These are phyloP conservation scores for Coemansia sp. DNA, from an alignment of 192 early-diverging fungal genomes.

Conservation along the genomic window DNA sequence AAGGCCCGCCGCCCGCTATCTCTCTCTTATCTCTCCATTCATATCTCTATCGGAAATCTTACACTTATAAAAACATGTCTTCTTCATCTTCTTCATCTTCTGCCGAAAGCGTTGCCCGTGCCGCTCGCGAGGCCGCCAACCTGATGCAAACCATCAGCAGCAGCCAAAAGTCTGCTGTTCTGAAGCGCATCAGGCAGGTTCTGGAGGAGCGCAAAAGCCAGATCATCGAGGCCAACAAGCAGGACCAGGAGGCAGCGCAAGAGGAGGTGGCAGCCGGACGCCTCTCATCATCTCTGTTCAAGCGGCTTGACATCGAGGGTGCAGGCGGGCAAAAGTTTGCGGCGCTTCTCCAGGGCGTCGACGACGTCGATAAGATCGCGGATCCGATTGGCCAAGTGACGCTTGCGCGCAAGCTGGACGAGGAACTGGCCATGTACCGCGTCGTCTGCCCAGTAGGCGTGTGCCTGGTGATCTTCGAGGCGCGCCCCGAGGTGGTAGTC, in stretches of 20 bases:
- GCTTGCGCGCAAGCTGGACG: constrained; percentile 74
- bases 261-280: constrained; percentile 69
- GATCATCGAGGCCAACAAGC: constrained; percentile 76
- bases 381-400: constrained; percentile 86
- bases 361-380: constrained; percentile 79
- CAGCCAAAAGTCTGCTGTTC: constrained; percentile 74
- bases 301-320: constrained; percentile 82
- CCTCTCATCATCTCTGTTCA: constrained; percentile 75
- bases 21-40: neutral
- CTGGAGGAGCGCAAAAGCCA: constrained; percentile 63
- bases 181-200: constrained; percentile 66
- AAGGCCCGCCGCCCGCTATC: neutral
- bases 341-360: constrained; percentile 83
- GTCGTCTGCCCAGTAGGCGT: constrained; percentile 94
- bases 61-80: neutral
- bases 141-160: constrained; percentile 67
- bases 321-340: constrained; percentile 77
- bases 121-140: constrained; percentile 72
- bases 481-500: constrained; percentile 97
- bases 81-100: constrained; percentile 15
- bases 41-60: neutral
- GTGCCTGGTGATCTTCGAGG: constrained; percentile 96
- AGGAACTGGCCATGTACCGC: constrained; percentile 83
- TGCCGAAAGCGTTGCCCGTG: constrained; percentile 42
- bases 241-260: constrained; percentile 70